These are phyloP conservation scores for Prunella vulgaris DNA, from an alignment of 257 asterid species.

Conservation along the genomic window DNA sequence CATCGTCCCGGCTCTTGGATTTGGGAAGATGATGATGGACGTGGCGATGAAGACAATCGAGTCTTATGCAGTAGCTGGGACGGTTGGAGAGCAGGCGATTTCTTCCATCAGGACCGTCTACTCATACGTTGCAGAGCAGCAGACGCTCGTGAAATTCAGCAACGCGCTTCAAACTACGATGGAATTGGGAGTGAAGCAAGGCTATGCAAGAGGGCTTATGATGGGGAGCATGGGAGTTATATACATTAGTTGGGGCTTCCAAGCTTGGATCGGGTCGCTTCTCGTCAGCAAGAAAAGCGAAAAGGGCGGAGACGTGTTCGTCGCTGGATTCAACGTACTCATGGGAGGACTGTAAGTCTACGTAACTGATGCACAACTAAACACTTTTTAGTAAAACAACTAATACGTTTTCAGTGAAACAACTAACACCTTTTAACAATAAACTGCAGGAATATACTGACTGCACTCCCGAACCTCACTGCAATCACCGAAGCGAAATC, in stretches of 20 bases:
- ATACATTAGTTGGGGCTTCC: slow-evolving; percentile 80
- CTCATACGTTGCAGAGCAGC: slow-evolving; percentile 65
- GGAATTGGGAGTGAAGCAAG: slow-evolving; percentile 74
- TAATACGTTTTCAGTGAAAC: background rate
- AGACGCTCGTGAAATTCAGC: slow-evolving; percentile 58
- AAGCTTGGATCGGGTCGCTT: slow-evolving; percentile 74
- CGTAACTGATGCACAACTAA: background rate
- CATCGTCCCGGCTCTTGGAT: slow-evolving; percentile 75
- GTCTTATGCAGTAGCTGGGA: slow-evolving; percentile 67
- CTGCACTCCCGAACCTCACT: slow-evolving; percentile 76
- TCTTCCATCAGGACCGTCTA: slow-evolving; percentile 64
- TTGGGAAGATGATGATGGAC: slow-evolving; percentile 70
- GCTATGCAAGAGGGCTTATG: slow-evolving; percentile 76
- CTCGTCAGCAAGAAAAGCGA: slow-evolving; percentile 61
- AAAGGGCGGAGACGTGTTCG: slow-evolving; percentile 76
- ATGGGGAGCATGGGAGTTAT: slow-evolving; percentile 77
- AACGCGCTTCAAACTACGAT: slow-evolving; percentile 52
- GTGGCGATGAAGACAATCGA: slow-evolving; percentile 55
- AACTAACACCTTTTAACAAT: background rate
- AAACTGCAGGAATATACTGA: slow-evolving; percentile 55
- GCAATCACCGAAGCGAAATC: slow-evolving; percentile 74
- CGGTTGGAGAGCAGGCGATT: slow-evolving; percentile 76
- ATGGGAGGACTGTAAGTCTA: slow-evolving; percentile 79
- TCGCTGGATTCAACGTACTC: slow-evolving; percentile 80
- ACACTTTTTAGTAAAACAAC: background rate